A percentile compares a stretch with the other conserved stretches of the same genome.
phyloP scores from a whole-genome alignment of 345 rosid species.

The Salix koriyanagi region DNA sequence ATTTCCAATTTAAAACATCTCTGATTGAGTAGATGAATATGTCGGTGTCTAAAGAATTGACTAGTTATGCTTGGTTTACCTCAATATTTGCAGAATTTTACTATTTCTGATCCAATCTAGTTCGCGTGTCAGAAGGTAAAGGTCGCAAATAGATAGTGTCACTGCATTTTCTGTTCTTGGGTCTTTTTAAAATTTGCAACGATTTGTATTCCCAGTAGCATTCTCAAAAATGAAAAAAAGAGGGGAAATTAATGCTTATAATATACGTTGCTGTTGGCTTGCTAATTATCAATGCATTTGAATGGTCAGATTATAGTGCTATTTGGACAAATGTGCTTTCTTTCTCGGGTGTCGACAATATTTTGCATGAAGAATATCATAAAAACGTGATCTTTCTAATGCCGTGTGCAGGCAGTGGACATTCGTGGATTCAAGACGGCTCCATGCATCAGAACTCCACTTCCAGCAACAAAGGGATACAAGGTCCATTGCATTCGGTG shows the following conservation, averaged over 20 bases:
- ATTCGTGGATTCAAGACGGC: slow-evolving; percentile 54
- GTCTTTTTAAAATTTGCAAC: neutral
- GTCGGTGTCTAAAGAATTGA: neutral
- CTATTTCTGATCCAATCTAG: neutral
- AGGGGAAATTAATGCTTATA: neutral
- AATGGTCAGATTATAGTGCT: neutral
- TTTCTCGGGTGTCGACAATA: neutral
- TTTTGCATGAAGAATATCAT: neutral
- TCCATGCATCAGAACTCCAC: slow-evolving; percentile 27
- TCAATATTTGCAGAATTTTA: neutral
- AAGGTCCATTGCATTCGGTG: slow-evolving; percentile 23
- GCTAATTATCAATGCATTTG: neutral
- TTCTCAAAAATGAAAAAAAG: too few relatives aligned
- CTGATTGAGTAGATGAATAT: neutral
- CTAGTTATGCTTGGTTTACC: neutral
- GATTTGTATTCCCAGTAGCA: neutral
- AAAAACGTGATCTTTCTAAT: neutral
- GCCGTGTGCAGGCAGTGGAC: slow-evolving; percentile 35
- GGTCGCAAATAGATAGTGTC: neutral
- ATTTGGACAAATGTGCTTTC: neutral
- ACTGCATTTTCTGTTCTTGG: neutral
- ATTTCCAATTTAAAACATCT: neutral
- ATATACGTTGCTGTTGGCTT: neutral
- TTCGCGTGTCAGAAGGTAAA: neutral
- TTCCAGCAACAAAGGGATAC: slow-evolving; percentile 14